Base-by-base conservation (phyloP, 352 stramenopile species). In the Globisporangium spiculum region DNA sequence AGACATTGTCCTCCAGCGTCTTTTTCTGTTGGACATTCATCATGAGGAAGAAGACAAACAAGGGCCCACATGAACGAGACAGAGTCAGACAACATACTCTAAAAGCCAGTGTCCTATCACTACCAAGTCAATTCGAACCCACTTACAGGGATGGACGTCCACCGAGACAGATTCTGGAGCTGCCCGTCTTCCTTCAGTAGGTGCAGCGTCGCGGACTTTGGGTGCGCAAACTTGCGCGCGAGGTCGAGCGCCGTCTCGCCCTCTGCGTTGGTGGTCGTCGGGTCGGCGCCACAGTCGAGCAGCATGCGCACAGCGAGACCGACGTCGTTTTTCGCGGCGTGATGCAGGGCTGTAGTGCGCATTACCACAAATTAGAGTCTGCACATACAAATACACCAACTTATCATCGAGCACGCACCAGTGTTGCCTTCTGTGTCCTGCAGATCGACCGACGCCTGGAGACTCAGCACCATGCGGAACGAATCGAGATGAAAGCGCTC, bases 401-500 rank as follows among this genome's bases (percentile, higher is more conserved):
- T 22, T 12, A 8, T 16, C 26, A 36, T 32, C 18, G 8, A 24
- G 53, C 18, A 36, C 66, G 22, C 73, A 92, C 86, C 81, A 27
- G 86, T 92, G 65, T 94, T 92, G 46, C 86, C 84, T 26, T 89
- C 75, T 0, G 71, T 54, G 64, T 94, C 86, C 50, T 84, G 75
- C 10, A 75, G 63, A 34, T 94, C 76, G 3, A 91, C 59, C 4
- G 65, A 52, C n/a, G 80, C 78, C 60, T 81, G 78, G 2, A 94
- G 83, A 72, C 84, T 90, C 26, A 92, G 70, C 32, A 94, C 79
- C 86, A 94, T 94, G 36, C 86, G 84, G 46, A 90, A 89, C 53
- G 86, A 86, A 65, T 94, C 86, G 68, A 94, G 79, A 61, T 94
- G 84, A 71, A 94, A 92, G 34, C 81, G 80, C 63, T 94, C 74